Conservation (phyloP, 345 rosid species). For the Salix exigua region DNA sequence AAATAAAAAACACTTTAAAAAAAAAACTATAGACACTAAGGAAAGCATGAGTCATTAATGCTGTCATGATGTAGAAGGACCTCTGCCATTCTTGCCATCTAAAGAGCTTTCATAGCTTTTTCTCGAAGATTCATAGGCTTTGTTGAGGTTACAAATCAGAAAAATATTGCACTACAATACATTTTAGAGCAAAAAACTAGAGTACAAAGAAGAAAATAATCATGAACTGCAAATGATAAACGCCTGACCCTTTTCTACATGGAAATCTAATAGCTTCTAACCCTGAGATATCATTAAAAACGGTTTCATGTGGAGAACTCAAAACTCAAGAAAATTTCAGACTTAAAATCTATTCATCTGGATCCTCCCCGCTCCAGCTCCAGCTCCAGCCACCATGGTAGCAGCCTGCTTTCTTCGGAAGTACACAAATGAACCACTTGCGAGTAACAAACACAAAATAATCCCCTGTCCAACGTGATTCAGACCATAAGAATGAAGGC, state of each 20-base stretch:
- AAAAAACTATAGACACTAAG: too few species aligned
- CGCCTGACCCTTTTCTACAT: background rate
- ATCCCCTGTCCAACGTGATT: constrained; percentile 44
- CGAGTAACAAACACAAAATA: constrained; percentile 45
- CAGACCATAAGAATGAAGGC: background rate
- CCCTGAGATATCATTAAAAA: background rate
- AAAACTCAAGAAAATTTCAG: background rate
- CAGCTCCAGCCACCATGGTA: constrained; percentile 48
- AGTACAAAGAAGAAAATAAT: background rate
- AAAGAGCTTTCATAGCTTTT: background rate
- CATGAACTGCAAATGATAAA: background rate
- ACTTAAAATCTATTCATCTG: constrained; percentile 61
- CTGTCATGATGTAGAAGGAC: background rate
- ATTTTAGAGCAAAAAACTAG: background rate
- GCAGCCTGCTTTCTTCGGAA: constrained; percentile 47
- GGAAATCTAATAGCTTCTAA: background rate
- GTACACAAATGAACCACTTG: constrained; percentile 67
- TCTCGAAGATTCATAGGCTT: background rate
- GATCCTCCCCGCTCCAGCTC: constrained; percentile 49
- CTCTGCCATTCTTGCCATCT: background rate
- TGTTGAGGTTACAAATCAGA: background rate
- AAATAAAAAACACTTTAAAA: too few species aligned
- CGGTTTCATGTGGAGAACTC: background rate
- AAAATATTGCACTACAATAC: background rate
- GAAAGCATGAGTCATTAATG: background rate